Evolutionary conservation across 176 grass and related monocot genomes (phyloP).

Genomic region (Oryza brachyantha): DNA sequence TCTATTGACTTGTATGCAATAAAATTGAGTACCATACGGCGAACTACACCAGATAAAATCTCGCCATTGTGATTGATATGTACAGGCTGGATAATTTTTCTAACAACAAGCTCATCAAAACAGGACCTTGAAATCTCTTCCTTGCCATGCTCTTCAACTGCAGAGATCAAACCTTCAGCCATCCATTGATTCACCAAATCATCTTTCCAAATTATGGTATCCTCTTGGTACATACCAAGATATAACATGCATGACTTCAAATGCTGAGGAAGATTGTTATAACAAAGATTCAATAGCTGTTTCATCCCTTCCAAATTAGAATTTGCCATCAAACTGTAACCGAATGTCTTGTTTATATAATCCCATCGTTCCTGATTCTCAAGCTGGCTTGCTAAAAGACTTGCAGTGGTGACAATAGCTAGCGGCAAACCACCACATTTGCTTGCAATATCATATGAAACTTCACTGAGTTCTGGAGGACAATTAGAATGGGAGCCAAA

Average conservation of each 20-base stretch:
- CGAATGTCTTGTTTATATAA: slow-evolving; percentile 22
- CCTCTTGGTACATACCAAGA: slow-evolving; percentile 23
- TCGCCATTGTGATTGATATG: not conserved
- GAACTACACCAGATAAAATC: slow-evolving; percentile 10
- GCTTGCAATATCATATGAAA: not conserved
- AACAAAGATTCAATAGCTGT: slow-evolving; percentile 17
- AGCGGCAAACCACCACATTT: slow-evolving; percentile 33
- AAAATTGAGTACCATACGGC: slow-evolving; percentile 18
- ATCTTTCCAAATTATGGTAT: slow-evolving; percentile 14
- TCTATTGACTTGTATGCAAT: not conserved
- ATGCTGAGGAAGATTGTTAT: slow-evolving; percentile 21
- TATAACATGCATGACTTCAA: slow-evolving; percentile 33
- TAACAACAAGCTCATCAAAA: slow-evolving; percentile 20
- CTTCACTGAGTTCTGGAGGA: slow-evolving; percentile 14
- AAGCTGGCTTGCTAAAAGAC: not conserved
- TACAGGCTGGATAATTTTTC: slow-evolving; percentile 17
- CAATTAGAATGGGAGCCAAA: slow-evolving; percentile 5
- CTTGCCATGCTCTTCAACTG: not conserved
- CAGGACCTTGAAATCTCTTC: not conserved
- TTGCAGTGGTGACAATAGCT: slow-evolving; percentile 13
- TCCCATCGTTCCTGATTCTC: not conserved
- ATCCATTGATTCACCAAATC: slow-evolving; percentile 29
- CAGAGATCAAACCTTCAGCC: slow-evolving; percentile 24
- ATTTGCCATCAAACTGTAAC: slow-evolving; percentile 1
- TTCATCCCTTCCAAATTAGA: slow-evolving; percentile 17